A percentile compares a stretch with the other conserved stretches of the same genome.
Conservation (phyloP, 2,329 filamentous ascomycete genomes). For the Venturia aucupariae region DNA sequence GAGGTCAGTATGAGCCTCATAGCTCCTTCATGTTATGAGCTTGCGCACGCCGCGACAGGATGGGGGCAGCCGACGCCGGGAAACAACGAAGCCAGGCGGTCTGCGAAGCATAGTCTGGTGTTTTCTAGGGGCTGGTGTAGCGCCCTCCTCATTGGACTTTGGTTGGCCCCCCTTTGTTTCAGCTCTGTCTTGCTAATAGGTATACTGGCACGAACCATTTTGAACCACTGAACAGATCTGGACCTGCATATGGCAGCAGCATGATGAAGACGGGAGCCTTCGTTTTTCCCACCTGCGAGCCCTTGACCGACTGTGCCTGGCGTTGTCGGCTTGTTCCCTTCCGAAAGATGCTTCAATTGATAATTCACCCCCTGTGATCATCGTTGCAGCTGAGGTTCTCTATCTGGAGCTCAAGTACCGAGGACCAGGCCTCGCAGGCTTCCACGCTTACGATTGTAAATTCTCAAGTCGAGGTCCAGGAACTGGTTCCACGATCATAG, state of each 20-base stretch:
- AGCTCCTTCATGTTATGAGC: slow-evolving; percentile 4
- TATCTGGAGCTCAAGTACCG: neutral
- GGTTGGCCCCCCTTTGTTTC: neutral
- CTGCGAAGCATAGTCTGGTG: neutral
- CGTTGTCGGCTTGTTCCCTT: neutral
- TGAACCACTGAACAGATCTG: neutral
- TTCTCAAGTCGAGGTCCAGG: neutral
- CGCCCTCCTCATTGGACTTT: neutral
- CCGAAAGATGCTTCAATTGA: neutral
- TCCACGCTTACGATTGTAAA: neutral
- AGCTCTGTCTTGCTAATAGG: neutral
- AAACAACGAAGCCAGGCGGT: neutral
- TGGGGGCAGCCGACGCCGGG: neutral
- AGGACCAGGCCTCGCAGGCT: neutral
- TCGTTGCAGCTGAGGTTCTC: neutral
- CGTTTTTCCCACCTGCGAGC: neutral
- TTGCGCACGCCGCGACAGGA: neutral
- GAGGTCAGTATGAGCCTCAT: slow-evolving; percentile 8
- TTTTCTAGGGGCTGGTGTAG: neutral
- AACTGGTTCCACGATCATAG: neutral
- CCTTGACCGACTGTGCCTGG: neutral
- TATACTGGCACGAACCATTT: neutral
- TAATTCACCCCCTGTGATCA: neutral
- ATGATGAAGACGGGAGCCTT: no score
- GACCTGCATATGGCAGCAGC: neutral